These are phyloP conservation scores for Colletotrichum trifolii DNA, from an alignment of 2,329 filamentous ascomycete species.

Conservation along the genomic window DNA sequence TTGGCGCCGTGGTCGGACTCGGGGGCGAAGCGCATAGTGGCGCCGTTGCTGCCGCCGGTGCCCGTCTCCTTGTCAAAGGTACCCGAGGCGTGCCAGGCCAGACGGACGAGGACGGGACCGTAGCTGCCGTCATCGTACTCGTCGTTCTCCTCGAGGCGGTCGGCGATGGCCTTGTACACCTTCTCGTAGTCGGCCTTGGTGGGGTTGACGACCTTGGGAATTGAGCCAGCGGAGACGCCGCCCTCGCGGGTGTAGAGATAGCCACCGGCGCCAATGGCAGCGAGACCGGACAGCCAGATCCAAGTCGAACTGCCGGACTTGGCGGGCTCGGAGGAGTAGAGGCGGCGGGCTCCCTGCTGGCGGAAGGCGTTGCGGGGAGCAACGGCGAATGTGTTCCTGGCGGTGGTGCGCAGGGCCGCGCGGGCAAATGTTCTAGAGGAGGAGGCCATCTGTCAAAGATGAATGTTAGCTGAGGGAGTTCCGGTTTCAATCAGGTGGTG, in stretches of 20 bases:
- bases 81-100: slow-evolving; percentile 94
- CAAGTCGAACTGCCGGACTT: slow-evolving; percentile 61
- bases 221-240: slow-evolving; percentile 57
- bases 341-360: slow-evolving; percentile 75
- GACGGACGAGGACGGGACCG: slow-evolving; percentile 87
- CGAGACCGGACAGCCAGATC: slow-evolving; percentile 69
- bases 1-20: slow-evolving; percentile 94
- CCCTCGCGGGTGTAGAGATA: slow-evolving; percentile 74
- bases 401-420: slow-evolving; percentile 67
- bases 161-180: slow-evolving; percentile 90
- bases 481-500: neutral
- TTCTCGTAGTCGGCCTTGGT: slow-evolving; percentile 92
- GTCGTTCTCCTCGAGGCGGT: slow-evolving; percentile 84
- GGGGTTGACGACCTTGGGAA: slow-evolving; percentile 69
- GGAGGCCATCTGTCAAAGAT: slow-evolving; percentile 23
- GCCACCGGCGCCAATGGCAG: slow-evolving; percentile 69
- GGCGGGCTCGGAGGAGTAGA: slow-evolving; percentile 78
- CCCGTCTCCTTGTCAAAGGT: slow-evolving; percentile 90
- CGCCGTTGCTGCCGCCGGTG: slow-evolving; percentile 94
- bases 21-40: slow-evolving; percentile 94
- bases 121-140: slow-evolving; percentile 98
- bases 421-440: slow-evolving; percentile 61
- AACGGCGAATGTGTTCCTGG: slow-evolving; percentile 69
- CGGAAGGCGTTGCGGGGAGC: slow-evolving; percentile 76
- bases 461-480: neutral